Evolutionary conservation across 345 rosid genomes (phyloP).

Genomic region (Leavenworthia alabamica): DNA sequence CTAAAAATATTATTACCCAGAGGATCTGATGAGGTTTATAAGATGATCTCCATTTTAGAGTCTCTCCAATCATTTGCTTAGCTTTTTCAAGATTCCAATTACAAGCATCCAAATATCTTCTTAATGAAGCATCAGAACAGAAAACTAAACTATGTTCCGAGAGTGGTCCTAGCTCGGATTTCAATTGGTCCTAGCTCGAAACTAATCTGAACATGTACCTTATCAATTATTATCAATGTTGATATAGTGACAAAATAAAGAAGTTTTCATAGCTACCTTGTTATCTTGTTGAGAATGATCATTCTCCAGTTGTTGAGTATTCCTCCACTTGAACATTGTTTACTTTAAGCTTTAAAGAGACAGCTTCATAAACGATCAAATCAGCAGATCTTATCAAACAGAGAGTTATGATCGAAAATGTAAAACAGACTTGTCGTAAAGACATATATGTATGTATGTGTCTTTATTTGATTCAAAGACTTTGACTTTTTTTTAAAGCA

Average conservation of each 20-base stretch:
- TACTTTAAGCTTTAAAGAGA: background rate
- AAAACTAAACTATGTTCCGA: slow-evolving; percentile 55
- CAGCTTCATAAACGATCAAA: background rate
- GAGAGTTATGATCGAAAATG: background rate
- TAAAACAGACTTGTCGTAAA: background rate
- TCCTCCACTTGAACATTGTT: slow-evolving; percentile 41
- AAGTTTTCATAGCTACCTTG: slow-evolving; percentile 41
- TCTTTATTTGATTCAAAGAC: background rate
- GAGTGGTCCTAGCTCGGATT: slow-evolving; percentile 59
- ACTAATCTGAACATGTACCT: slow-evolving; percentile 43
- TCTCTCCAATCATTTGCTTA: slow-evolving; percentile 70
- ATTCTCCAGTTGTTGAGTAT: slow-evolving; percentile 40
- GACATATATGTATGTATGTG: background rate
- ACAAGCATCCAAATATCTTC: slow-evolving; percentile 80
- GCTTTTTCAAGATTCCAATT: slow-evolving; percentile 82
- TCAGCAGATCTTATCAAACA: no score
- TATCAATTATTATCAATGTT: background rate
- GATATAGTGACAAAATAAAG: background rate
- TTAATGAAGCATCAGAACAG: slow-evolving; percentile 64
- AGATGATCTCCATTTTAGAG: slow-evolving; percentile 75
- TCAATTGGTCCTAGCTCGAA: no score
- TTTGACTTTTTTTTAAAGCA: background rate
- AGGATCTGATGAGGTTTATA: slow-evolving; percentile 90
- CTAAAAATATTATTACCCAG: no score
- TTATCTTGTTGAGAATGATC: slow-evolving; percentile 40